Evolutionary conservation across 2,329 filamentous ascomycete species (phyloP), one percentile per base, ranked within the genome.

Genomic region (Tolypocladium ovalisporum): DNA sequence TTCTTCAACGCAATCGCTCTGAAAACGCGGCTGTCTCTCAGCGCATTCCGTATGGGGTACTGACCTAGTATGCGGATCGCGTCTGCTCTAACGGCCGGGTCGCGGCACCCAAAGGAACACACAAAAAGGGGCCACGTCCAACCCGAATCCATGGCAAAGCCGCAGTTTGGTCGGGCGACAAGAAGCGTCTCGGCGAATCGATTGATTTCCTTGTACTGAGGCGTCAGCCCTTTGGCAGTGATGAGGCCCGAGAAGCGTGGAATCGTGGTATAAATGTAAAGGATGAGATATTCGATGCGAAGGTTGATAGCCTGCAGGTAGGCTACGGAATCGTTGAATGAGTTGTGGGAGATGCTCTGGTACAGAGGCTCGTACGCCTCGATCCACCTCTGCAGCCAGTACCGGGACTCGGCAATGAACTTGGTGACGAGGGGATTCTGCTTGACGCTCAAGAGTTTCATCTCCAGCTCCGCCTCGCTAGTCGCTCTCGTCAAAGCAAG

Each of bases 101-200:
- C 72, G 9, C 74, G 69, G 52, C 74, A 77, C 8, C 70, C 72
- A 63, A 75, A 73, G 0, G 75, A 67, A 4, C 71, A 69, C 5
- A 76, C 62, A 29, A 76, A 74, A 4, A 78, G 64, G 0, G 74
- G 73, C 73, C 75, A 75, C 8, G 74, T 75, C 63, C 73, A 75
- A 0, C 76, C 76, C 2, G 73, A 71, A 58, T 78, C 75, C 72
- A 78, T 74, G 1, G 75, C 70, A 58, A 78, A 77, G 54, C 68
- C 68, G n/a, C 71, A 72, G 57, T 63, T 73, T 13, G 65, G 70
- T 15, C 70, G 68, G 13, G 66, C 64, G 32, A 62, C 60, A 29
- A 78, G 68, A 4, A 77, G 58, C 2, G 67, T 69, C 56, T 73
- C 72, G 7, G 70, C 68, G 7, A 75, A 68, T 1, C 59, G 58